Base-by-base conservation (phyloP, 2,329 filamentous ascomycete species). In the Xylaria sp. region DNA sequence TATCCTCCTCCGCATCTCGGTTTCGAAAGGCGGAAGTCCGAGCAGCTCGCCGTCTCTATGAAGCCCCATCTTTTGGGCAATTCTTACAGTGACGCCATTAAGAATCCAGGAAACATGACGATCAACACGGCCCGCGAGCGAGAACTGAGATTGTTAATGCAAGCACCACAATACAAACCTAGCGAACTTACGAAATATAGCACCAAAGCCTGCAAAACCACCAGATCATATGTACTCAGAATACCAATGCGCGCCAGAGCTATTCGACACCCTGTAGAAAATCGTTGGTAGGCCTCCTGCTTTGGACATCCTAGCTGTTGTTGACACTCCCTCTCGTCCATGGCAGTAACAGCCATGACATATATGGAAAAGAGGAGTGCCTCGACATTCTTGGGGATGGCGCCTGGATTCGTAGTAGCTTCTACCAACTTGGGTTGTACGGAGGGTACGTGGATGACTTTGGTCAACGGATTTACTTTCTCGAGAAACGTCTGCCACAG, bases 401-500 rank as follows among this genome's bases (percentile, higher is more conserved):
- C 83, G 13, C 81, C 80, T 23, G 90, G 80, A 68, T 87, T 84
- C 18, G 83, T 83, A 1, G 85, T 86, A 2, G 90, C 89, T 66
- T 91, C 86, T 43, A 91, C 84, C 8, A 94, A 81, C 53, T 86
- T 85, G 2, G 86, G 85, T 73, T 93, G 89, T 4, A 93, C 78
- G 0, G 89, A 89, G 0, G 92, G 91, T 1, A 90, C 86, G 75
- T 95, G 92, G 28, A 93, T 88, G 53, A 89, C 75, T 65, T 78
- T 78, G 58, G 77, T 78, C 57, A 79, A 45, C 8, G 92, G 91
- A 73, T 94, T 91, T 63, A 94, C 89, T 68, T 92, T 89, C 57
- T 93, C 89, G 6, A 93, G 81, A 71, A 90, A 94, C 9, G 88
- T 82, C 76, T 93, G 90, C 92, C 92, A 95, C 5, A 95, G 83